Conservation (phyloP, 371 early-diverging fungal genomes). For the Mortierella sp. region DNA sequence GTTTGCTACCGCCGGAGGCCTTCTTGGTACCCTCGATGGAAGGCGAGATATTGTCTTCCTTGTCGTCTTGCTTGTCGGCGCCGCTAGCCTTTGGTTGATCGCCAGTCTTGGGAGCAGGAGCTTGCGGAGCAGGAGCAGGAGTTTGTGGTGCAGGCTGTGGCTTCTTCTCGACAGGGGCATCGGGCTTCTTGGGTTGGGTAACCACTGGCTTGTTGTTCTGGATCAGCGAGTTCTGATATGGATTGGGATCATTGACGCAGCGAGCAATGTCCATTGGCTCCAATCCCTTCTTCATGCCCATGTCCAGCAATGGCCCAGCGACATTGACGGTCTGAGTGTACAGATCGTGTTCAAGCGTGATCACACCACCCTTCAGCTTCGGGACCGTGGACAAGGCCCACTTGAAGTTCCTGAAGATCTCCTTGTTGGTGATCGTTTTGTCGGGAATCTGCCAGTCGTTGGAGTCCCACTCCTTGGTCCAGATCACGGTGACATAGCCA, state of each 20-base stretch:
- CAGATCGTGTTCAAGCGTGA: conserved; percentile 56
- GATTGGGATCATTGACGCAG: conserved; percentile 26
- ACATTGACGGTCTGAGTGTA: conserved; percentile 60
- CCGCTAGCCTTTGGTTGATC: background rate
- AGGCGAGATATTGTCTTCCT: conserved; percentile 8
- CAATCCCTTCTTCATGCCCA: conserved; percentile 44
- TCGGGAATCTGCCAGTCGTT: conserved; percentile 53
- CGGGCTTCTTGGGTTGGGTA: conserved; percentile 13
- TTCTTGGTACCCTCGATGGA: conserved; percentile 1
- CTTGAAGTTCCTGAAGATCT: conserved; percentile 42
- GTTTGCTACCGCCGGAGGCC: conserved; percentile 4
- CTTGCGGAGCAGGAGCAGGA: background rate
- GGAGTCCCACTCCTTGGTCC: conserved; percentile 52
- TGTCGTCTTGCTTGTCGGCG: conserved; percentile 1
- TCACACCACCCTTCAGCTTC: conserved; percentile 39
- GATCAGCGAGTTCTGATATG: conserved; percentile 35
- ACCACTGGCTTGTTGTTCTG: conserved; percentile 24
- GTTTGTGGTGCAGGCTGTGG: background rate
- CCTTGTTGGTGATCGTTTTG: conserved; percentile 40
- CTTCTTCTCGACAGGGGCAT: conserved; percentile 1
- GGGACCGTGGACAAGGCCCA: conserved; percentile 43
- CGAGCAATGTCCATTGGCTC: conserved; percentile 50
- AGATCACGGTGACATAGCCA: conserved; percentile 58
- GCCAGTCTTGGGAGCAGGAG: background rate
- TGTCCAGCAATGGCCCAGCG: conserved; percentile 50